These are phyloP conservation scores for Paraphysoderma sedebokerense DNA, from an alignment of 371 early-diverging fungal species.

Conservation along the genomic window DNA sequence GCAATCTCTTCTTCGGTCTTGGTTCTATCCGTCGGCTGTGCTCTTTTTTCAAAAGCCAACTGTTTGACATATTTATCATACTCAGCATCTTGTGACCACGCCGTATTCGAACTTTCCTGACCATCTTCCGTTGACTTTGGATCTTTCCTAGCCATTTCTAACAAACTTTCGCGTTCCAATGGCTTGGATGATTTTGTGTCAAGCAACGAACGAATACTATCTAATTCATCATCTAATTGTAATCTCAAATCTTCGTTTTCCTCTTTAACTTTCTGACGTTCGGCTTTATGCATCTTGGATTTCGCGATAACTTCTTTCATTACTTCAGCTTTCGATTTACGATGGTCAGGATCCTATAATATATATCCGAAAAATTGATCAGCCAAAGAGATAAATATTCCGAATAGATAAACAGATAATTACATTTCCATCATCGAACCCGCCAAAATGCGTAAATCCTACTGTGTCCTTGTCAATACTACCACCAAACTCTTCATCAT, in stretches of 20 bases:
- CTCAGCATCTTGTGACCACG: conserved; percentile 3
- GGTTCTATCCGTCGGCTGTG: conserved; percentile 70
- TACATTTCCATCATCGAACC: neutral
- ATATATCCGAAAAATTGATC: neutral
- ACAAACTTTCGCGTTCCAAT: conserved; percentile 8
- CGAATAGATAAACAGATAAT: neutral
- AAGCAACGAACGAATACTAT: conserved; percentile 55
- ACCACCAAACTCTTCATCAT: conserved; percentile 29
- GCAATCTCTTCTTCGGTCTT: conserved; percentile 90
- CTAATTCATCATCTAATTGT: conserved; percentile 75
- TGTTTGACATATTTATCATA: conserved; percentile 70
- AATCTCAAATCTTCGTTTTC: conserved; percentile 57
- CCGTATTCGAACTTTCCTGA: neutral
- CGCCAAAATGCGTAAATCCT: neutral
- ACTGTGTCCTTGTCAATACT: neutral
- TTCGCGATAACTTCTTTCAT: conserved; percentile 96
- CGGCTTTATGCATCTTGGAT: conserved; percentile 80
- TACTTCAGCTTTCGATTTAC: conserved; percentile 71
- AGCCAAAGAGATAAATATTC: neutral
- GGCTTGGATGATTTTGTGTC: conserved; percentile 13
- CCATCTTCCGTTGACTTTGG: neutral
- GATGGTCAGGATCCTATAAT: conserved; percentile 9
- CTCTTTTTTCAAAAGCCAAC: conserved; percentile 63
- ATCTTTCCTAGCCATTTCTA: conserved; percentile 8
- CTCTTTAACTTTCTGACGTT: conserved; percentile 67